A percentile compares a stretch with the other conserved stretches of the same genome.
These are phyloP conservation scores for Spathaspora girioi DNA, from an alignment of 805 yeast genomes.

Conservation along the genomic window DNA sequence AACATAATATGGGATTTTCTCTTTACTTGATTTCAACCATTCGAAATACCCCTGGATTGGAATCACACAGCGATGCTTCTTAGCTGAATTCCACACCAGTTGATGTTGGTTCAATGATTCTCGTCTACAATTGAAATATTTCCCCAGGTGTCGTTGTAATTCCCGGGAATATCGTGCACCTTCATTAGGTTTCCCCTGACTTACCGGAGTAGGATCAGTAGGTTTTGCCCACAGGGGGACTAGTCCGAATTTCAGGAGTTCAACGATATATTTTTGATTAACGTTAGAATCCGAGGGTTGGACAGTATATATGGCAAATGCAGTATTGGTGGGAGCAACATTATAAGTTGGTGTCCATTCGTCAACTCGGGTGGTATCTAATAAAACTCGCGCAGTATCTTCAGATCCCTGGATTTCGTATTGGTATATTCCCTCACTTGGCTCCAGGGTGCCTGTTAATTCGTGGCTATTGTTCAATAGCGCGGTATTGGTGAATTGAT, in stretches of 20 bases:
- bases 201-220: slow-evolving; percentile 27
- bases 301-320: slow-evolving; percentile 36
- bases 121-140: slow-evolving; percentile 70
- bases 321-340: slow-evolving; percentile 56
- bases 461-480: slow-evolving; percentile 8
- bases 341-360: slow-evolving; percentile 44
- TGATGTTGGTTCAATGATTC: slow-evolving; percentile 53
- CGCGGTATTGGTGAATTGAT: slow-evolving; percentile 22
- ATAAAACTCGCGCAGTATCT: background rate
- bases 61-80: slow-evolving; percentile 61
- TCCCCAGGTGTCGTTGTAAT: slow-evolving; percentile 33
- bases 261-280: slow-evolving; percentile 20
- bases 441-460: slow-evolving; percentile 10
- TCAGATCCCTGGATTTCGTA: slow-evolving; percentile 1
- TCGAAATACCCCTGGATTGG: slow-evolving; percentile 86
- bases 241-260: slow-evolving; percentile 77
- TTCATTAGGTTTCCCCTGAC: slow-evolving; percentile 8
- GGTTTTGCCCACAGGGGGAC: slow-evolving; percentile 66
- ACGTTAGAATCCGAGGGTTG: slow-evolving; percentile 4
- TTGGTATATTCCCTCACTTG: slow-evolving; percentile 9
- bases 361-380: slow-evolving; percentile 1
- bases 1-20: slow-evolving; percentile 64
- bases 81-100: slow-evolving; percentile 55
- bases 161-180: slow-evolving; percentile 27
- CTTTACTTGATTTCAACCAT: slow-evolving; percentile 50